Conservation (phyloP, 306 rosid species). For the Begonia masoniana region DNA sequence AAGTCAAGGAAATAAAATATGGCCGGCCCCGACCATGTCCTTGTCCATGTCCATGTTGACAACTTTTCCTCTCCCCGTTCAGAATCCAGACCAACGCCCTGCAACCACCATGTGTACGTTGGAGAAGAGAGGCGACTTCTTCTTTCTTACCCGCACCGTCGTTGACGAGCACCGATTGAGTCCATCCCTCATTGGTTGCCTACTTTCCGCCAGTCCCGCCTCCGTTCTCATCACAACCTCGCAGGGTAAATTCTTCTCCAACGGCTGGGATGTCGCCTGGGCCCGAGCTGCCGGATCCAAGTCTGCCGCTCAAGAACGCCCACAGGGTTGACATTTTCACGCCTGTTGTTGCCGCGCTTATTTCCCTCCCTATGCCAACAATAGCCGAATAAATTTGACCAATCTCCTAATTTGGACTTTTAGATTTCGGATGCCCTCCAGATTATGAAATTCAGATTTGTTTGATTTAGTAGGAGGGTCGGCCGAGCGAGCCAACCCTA, state of each 20-base stretch:
- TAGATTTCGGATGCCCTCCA: no score
- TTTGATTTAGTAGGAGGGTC: conserved; percentile 16
- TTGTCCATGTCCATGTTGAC: no score
- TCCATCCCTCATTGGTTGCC: conserved; percentile 30
- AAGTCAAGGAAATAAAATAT: no score
- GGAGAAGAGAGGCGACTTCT: conserved; percentile 46
- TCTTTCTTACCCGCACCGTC: conserved; percentile 43
- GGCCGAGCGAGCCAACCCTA: conserved; percentile 52
- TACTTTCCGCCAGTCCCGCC: conserved; percentile 38
- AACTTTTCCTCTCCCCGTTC: no score
- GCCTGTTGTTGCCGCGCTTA: conserved; percentile 39
- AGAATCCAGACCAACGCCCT: no score
- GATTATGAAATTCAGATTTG: not conserved
- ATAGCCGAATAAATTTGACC: conserved; percentile 32
- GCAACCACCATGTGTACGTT: conserved; percentile 36
- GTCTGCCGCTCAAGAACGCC: conserved; percentile 26
- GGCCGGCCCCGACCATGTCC: no score
- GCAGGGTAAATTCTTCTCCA: conserved; percentile 57
- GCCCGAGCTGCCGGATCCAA: conserved; percentile 34
- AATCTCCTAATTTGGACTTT: no score
- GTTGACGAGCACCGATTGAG: conserved; percentile 54
- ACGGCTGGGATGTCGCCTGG: conserved; percentile 64
- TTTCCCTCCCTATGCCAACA: conserved; percentile 64
- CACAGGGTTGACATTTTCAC: conserved; percentile 26
- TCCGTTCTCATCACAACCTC: conserved; percentile 65